Conservation (phyloP, 768 basidiomycete species). For the Glaciozyma antarctica region DNA sequence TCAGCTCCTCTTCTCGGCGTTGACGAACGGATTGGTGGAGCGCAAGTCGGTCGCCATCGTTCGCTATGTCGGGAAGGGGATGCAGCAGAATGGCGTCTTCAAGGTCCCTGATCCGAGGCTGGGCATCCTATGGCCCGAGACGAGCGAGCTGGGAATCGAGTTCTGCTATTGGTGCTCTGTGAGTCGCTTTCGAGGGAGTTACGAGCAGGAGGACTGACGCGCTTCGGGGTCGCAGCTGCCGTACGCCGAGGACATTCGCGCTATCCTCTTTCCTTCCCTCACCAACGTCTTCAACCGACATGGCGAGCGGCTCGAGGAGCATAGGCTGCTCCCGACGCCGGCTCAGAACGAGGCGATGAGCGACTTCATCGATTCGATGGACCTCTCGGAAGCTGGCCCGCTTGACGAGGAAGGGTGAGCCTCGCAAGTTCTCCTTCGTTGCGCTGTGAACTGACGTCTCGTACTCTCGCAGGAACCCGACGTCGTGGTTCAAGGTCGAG, state of each 20-base stretch:
- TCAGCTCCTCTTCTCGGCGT: slow-evolving; percentile 56
- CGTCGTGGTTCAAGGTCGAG: slow-evolving; percentile 66
- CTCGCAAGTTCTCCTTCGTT: not conserved
- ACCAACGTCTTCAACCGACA: slow-evolving; percentile 62
- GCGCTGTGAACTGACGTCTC: not conserved
- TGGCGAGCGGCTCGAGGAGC: slow-evolving; percentile 61
- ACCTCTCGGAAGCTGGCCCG: slow-evolving; percentile 63
- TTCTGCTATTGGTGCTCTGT: slow-evolving; percentile 79
- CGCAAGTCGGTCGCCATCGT: slow-evolving; percentile 65
- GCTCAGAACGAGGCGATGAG: slow-evolving; percentile 75
- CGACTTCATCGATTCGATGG: slow-evolving; percentile 76
- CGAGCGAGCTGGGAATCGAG: slow-evolving; percentile 50
- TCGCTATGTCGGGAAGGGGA: slow-evolving; percentile 64
- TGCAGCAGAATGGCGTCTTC: slow-evolving; percentile 1
- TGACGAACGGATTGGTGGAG: slow-evolving; percentile 69
- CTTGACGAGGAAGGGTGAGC: slow-evolving; percentile 46
- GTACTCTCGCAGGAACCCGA: slow-evolving; percentile 46
- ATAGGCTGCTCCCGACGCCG: slow-evolving; percentile 72
- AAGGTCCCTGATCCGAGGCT: slow-evolving; percentile 24
- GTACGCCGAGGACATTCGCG: slow-evolving; percentile 86
- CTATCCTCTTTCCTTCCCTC: slow-evolving; percentile 75
- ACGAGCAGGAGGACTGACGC: not conserved
- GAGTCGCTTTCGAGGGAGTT: slow-evolving; percentile 27
- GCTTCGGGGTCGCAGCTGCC: slow-evolving; percentile 55
- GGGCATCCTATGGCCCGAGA: slow-evolving; percentile 23